Evolutionary conservation across 1,284 basidiomycete species (phyloP).

Genomic region (Pisolithus thermaeus): DNA sequence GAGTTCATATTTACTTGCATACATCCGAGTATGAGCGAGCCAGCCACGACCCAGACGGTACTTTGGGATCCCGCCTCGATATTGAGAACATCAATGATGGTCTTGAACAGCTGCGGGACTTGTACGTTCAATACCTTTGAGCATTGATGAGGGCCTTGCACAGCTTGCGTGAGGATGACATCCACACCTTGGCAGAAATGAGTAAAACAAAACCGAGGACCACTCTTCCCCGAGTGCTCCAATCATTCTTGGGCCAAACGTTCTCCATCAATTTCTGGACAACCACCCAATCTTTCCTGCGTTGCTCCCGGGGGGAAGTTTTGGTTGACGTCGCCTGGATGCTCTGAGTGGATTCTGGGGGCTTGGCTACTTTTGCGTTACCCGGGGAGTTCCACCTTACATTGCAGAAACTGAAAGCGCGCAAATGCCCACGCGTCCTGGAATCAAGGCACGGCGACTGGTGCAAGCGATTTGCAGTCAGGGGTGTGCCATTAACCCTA

Average conservation of each 20-base stretch:
- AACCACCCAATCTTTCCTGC: slow-evolving; percentile 64
- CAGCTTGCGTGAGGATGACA: not conserved
- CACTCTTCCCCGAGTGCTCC: slow-evolving; percentile 74
- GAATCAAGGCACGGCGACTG: slow-evolving; percentile 3
- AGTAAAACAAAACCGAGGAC: slow-evolving; percentile 79
- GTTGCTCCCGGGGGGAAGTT: slow-evolving; percentile 42
- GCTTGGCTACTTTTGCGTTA: not conserved
- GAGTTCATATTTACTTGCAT: slow-evolving; percentile 28
- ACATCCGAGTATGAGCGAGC: slow-evolving; percentile 89
- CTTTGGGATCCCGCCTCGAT: slow-evolving; percentile 73
- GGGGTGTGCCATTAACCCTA: not conserved
- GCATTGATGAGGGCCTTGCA: not conserved
- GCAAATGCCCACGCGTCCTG: not conserved
- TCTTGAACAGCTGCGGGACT: slow-evolving; percentile 94
- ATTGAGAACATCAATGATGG: slow-evolving; percentile 86
- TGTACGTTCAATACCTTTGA: slow-evolving; percentile 87
- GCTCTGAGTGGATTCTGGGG: slow-evolving; percentile 5
- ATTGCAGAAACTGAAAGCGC: slow-evolving; percentile 13
- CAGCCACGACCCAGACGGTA: slow-evolving; percentile 89
- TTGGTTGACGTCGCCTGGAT: slow-evolving; percentile 2
- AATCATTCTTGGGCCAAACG: slow-evolving; percentile 74
- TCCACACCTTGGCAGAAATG: slow-evolving; percentile 78
- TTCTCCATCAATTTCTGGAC: slow-evolving; percentile 58
- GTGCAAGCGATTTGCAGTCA: slow-evolving; percentile 5
- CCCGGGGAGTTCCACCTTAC: slow-evolving; percentile 6